A percentile compares a stretch with the other conserved stretches of the same genome.
phyloP scores from a whole-genome alignment of 2,329 filamentous ascomycete species.

The Phyllosticta capitalensis region DNA sequence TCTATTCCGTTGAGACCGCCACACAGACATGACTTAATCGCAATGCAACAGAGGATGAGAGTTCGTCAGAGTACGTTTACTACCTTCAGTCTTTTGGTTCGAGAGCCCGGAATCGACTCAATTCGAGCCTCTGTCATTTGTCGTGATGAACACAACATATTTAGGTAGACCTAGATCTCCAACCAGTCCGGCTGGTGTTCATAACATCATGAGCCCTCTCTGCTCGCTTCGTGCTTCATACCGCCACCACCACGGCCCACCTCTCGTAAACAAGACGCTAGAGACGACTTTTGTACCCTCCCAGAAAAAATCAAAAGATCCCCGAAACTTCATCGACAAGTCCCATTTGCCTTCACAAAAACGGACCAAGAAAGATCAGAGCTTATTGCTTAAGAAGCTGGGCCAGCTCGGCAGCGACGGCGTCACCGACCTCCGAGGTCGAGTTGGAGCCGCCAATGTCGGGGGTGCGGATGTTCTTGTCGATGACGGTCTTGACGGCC shows the following conservation, averaged over 20 bases:
- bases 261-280: too few species aligned
- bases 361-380: neutral
- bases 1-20: neutral
- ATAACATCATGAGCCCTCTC: too few species aligned
- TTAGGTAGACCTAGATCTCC: too few species aligned
- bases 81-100: neutral
- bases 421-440: slow-evolving; percentile 75
- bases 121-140: neutral
- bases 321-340: neutral
- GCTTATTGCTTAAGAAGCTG: slow-evolving; percentile 43
- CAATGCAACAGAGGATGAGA: neutral
- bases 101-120: neutral
- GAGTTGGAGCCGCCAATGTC: slow-evolving; percentile 72
- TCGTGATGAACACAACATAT: neutral
- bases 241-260: too few species aligned
- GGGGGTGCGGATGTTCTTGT: slow-evolving; percentile 66
- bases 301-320: neutral
- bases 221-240: too few species aligned
- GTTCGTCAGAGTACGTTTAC: neutral
- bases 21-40: neutral
- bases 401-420: slow-evolving; percentile 64
- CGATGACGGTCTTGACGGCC: slow-evolving; percentile 70
- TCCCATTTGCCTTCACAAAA: neutral
- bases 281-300: too few species aligned
- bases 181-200: too few species aligned